Evolutionary conservation across 164 flowering plant species (phyloP).

Genomic region (Cinnamomum chago): DNA sequence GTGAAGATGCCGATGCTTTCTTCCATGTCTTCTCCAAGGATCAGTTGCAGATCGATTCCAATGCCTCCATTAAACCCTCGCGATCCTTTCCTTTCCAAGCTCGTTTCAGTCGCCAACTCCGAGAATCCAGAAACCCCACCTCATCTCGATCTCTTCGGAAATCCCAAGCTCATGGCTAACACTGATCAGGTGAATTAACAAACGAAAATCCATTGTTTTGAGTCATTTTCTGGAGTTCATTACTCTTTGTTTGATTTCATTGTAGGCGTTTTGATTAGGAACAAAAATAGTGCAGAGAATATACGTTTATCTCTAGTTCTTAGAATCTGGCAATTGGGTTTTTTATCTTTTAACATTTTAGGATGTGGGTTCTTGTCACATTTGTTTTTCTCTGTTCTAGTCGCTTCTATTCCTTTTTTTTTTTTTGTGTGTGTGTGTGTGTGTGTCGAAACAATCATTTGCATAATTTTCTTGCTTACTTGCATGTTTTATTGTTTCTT

Average conservation of each 20-base stretch:
- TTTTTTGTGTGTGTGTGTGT: too few relatives aligned
- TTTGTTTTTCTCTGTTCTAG: neutral
- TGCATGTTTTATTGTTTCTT: too few relatives aligned
- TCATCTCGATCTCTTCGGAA: slow-evolving; percentile 54
- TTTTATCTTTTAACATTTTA: too few relatives aligned
- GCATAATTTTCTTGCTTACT: too few relatives aligned
- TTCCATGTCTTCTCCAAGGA: slow-evolving; percentile 19
- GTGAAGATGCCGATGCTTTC: slow-evolving; percentile 39
- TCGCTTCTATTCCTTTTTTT: too few relatives aligned
- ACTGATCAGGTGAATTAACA: slow-evolving; percentile 32
- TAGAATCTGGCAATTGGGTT: too few relatives aligned
- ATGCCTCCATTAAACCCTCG: slow-evolving; percentile 81
- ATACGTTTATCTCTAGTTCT: too few relatives aligned
- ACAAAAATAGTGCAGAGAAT: neutral
- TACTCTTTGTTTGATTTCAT: too few relatives aligned
- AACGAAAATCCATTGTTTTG: neutral
- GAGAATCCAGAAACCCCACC: slow-evolving; percentile 46
- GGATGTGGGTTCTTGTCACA: too few relatives aligned
- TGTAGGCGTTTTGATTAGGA: neutral
- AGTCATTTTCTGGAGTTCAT: too few relatives aligned
- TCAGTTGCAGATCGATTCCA: slow-evolving; percentile 32
- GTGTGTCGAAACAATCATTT: too few relatives aligned
- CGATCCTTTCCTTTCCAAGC: slow-evolving; percentile 73
- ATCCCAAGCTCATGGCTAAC: slow-evolving; percentile 68
- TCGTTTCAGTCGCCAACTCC: slow-evolving; percentile 50